phyloP scores from a whole-genome alignment of 805 yeast species.

The Monosporozyma servazzii region DNA sequence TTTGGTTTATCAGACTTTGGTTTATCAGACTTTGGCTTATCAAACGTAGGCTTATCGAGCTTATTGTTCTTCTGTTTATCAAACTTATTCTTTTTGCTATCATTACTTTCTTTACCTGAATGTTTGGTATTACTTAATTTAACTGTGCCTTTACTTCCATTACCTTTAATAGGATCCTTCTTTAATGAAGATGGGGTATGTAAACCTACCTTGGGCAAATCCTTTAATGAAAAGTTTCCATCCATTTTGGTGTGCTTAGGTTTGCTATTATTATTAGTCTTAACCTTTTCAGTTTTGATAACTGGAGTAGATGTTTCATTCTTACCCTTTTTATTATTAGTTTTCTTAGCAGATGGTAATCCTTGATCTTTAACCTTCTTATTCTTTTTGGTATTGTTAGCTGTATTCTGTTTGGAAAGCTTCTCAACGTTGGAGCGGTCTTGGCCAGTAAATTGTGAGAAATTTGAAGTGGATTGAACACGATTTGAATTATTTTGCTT shows the following conservation, averaged over 20 bases:
- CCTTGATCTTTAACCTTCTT: background rate
- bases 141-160: background rate
- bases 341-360: background rate
- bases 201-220: background rate
- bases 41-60: too few species aligned
- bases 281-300: background rate
- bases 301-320: background rate
- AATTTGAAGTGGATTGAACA: background rate
- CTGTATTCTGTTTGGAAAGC: background rate
- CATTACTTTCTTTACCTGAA: background rate
- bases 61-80: too few species aligned
- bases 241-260: background rate
- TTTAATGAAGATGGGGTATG: background rate
- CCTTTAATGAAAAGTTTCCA: background rate
- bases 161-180: background rate
- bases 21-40: too few species aligned
- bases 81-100: background rate
- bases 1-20: background rate
- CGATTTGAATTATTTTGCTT: background rate
- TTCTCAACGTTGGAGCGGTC: background rate
- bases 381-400: background rate
- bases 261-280: background rate
- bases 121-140: background rate
- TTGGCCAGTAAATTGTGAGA: background rate
- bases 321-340: background rate